Evolutionary conservation across 1,284 basidiomycete genomes (phyloP).

Genomic region (Trichosporon sp.): DNA sequence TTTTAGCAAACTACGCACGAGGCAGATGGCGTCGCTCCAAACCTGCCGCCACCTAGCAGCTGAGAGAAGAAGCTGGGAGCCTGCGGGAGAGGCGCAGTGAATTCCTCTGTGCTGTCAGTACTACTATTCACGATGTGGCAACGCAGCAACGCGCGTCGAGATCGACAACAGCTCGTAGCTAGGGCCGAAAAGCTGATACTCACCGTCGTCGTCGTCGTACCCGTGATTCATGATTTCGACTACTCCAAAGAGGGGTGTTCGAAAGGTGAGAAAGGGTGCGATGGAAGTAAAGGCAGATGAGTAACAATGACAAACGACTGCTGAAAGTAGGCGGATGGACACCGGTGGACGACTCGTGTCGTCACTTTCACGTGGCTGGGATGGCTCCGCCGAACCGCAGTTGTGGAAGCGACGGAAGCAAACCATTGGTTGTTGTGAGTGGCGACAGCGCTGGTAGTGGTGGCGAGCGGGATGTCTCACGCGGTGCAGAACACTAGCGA

Average conservation of each 20-base stretch:
- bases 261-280: neutral
- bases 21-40: slow-evolving; percentile 33
- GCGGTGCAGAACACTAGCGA: neutral
- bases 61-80: slow-evolving; percentile 37
- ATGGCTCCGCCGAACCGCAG: neutral
- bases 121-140: neutral
- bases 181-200: slow-evolving; percentile 14
- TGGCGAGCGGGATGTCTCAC: neutral
- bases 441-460: neutral
- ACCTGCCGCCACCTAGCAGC: slow-evolving; percentile 39
- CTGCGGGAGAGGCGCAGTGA: slow-evolving; percentile 33
- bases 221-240: slow-evolving; percentile 52
- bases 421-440: neutral
- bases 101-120: slow-evolving; percentile 28
- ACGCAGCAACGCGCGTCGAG: neutral
- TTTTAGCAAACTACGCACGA: slow-evolving; percentile 32
- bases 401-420: neutral
- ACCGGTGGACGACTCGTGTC: slow-evolving; percentile 22
- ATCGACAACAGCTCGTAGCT: neutral
- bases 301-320: neutral
- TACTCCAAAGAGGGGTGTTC: neutral
- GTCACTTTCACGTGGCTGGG: slow-evolving; percentile 27
- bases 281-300: neutral
- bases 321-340: slow-evolving; percentile 21
- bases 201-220: slow-evolving; percentile 52